A percentile compares a stretch with the other conserved stretches of the same genome.
phyloP scores from a whole-genome alignment of 805 yeast species.

The Debaryomyces prosopidis region DNA sequence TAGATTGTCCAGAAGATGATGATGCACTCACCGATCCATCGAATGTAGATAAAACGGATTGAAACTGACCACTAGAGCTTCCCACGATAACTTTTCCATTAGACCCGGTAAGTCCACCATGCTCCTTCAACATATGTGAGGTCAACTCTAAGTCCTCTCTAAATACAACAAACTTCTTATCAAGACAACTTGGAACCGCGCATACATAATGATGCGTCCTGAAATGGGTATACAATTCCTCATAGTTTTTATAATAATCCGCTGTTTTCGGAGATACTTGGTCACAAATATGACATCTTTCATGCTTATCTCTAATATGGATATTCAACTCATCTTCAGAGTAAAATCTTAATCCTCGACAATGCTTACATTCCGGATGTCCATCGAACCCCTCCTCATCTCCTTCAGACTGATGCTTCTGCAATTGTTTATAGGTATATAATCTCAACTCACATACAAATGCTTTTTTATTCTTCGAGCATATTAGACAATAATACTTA shows the following conservation, averaged over 20 bases:
- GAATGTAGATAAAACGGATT: constrained; percentile 66
- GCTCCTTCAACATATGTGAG: constrained; percentile 86
- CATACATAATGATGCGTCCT: constrained; percentile 73
- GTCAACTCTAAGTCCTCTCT: constrained; percentile 81
- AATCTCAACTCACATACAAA: constrained; percentile 71
- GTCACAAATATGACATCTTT: constrained; percentile 88
- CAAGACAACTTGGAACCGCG: constrained; percentile 73
- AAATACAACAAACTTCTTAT: constrained; percentile 89
- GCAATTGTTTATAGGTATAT: constrained; percentile 61
- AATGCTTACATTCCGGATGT: constrained; percentile 86
- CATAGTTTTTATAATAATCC: constrained; percentile 73
- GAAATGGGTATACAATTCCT: constrained; percentile 75
- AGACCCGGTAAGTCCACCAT: constrained; percentile 56
- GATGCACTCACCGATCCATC: constrained; percentile 15
- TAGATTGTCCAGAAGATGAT: constrained; percentile 14
- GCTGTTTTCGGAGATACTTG: constrained; percentile 59
- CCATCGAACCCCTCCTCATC: constrained; percentile 81
- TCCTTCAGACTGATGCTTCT: constrained; percentile 70
- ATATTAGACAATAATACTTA: constrained; percentile 67
- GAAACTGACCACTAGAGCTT: constrained; percentile 41
- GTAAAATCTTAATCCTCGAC: constrained; percentile 73
- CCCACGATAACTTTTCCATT: constrained; percentile 40
- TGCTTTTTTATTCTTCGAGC: constrained; percentile 74
- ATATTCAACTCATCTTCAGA: constrained; percentile 82
- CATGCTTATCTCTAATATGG: constrained; percentile 84